phyloP scores from a whole-genome alignment of 768 basidiomycete genomes.

The Chalciporus chontae region DNA sequence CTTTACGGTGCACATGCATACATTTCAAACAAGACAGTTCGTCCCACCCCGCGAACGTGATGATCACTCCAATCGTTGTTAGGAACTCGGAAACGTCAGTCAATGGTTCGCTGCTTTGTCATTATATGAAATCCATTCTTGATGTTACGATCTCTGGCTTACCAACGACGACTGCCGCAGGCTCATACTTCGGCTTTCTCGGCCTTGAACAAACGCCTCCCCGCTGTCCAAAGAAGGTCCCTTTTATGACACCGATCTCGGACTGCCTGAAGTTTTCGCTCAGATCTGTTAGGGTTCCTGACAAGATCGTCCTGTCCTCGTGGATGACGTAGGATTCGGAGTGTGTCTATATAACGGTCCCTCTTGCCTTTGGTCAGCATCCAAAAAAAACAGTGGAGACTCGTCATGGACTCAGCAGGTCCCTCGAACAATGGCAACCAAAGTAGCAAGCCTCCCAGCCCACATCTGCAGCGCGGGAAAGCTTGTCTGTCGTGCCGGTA shows the following conservation, averaged over 20 bases:
- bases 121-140: background rate
- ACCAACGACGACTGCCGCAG: background rate
- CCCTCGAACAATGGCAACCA: slow-evolving; percentile 1
- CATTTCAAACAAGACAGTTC: too few species aligned
- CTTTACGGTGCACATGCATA: too few species aligned
- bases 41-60: background rate
- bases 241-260: background rate
- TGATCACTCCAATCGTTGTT: background rate
- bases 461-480: slow-evolving; percentile 42
- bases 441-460: background rate
- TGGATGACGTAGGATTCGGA: background rate
- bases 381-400: background rate
- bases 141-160: background rate
- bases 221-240: background rate
- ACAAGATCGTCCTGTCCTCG: background rate
- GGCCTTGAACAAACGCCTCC: background rate
- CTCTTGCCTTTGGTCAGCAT: background rate
- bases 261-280: background rate
- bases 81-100: too few species aligned
- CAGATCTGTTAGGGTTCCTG: background rate
- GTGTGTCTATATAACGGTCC: slow-evolving; percentile 13
- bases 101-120: background rate
- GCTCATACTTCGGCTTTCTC: background rate
- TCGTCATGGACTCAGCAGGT: background rate
- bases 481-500: slow-evolving; percentile 54